Conservation (phyloP, 1,139 yeast species). For the Suhomyces anneliseae region DNA sequence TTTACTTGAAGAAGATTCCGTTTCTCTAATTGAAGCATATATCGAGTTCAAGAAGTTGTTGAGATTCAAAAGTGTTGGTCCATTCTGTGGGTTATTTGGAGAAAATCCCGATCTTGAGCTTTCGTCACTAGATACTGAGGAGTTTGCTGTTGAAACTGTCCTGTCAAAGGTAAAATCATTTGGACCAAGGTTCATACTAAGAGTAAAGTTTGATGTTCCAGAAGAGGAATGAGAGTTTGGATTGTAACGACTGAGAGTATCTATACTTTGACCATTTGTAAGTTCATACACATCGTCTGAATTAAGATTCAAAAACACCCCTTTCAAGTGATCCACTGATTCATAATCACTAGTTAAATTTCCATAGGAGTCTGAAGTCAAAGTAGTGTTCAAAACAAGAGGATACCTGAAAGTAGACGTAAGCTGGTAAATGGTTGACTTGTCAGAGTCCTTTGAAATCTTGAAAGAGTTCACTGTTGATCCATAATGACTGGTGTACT, state of each 20-base stretch:
- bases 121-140: background rate
- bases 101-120: background rate
- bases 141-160: background rate
- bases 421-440: slow-evolving; percentile 18
- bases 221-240: slow-evolving; percentile 57
- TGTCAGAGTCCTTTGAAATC: slow-evolving; percentile 16
- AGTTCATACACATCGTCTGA: slow-evolving; percentile 22
- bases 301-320: slow-evolving; percentile 10
- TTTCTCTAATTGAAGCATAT: background rate
- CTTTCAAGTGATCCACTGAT: slow-evolving; percentile 15
- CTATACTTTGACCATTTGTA: slow-evolving; percentile 38
- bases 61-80: background rate
- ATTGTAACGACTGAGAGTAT: slow-evolving; percentile 39
- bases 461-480: slow-evolving; percentile 19
- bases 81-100: background rate
- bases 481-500: slow-evolving; percentile 32
- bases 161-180: slow-evolving; percentile 1
- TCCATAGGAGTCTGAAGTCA: background rate
- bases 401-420: slow-evolving; percentile 15
- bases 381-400: slow-evolving; percentile 9
- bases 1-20: background rate
- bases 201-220: slow-evolving; percentile 36
- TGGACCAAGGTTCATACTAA: background rate
- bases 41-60: background rate
- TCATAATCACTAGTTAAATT: background rate